Evolutionary conservation across 495 filamentous ascomycete species (phyloP), one percentile per base, ranked within the genome.

Genomic region (Xylaria telfairii): DNA sequence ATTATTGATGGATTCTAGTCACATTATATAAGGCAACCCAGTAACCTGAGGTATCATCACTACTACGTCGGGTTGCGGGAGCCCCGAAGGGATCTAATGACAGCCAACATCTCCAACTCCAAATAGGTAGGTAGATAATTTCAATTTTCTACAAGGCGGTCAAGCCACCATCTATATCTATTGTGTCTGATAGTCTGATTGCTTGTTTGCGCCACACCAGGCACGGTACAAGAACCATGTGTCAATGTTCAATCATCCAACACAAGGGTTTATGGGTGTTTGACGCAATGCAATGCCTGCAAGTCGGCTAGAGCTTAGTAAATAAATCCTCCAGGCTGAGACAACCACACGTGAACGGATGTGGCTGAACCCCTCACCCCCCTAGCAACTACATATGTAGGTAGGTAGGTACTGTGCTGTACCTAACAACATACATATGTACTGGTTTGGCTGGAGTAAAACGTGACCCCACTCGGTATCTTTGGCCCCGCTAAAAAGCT

Each of bases 51-150:
- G 59, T 62, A 62, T 42, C 9, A 62, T 62, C 59, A 62, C 32
- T 62, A 44, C 59, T 17, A 62, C 59, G 34, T 62, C 59, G 37
- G 37, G 59, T 26, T 62, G 13, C 59, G 21, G 37, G 37, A 39
- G 37, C 17, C 2, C 37, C 59, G 59, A 62, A 39, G 59, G 21
- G 17, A 62, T 42, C 60, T 32, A 21, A 28, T 46, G 19, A 63
- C 32, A 30, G 47, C 39, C 60, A 15, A 6, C 60, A 63, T 28
- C 60, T 46, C 60, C 60, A 63, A 63, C 60, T 46, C 61, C 61
- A 64, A 32, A 46, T 46, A 64, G 42, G 44, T 65, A 51, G 24
- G 60, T 26, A 37, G 57, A 10, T 30, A 13, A 13, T 37, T 42
- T n/a, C n/a, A 62, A 37, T 59, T 1, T 28, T 54, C 13, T 13